Base-by-base conservation (phyloP, 352 stramenopile genomes). In the Phytophthora citricola region DNA sequence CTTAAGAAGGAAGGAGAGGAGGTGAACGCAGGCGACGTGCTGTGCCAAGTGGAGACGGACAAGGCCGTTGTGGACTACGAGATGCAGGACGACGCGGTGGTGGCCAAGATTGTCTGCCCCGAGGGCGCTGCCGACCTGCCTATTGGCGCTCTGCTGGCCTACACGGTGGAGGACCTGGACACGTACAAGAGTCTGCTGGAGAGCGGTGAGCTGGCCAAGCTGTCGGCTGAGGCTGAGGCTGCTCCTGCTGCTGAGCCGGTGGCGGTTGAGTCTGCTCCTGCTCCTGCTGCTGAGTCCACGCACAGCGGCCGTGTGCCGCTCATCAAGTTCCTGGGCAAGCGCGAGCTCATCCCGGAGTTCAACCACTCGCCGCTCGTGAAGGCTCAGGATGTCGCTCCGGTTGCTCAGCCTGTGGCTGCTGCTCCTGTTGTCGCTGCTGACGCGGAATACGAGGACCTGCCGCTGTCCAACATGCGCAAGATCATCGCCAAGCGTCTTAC, bases 11-110 rank as follows among this genome's bases (percentile, higher is more conserved):
- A 98, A 61, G 97, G 97, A 51, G 90, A 98, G 12, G 67, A 86
- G 45, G 91, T 99, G 58, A 63, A 69, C 22, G 85, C 96, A 0
- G 97, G 97, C 36, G 93, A 98, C 73, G 89, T 98, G 22, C 75
- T 99, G 26, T 98, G 93, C 74, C 89, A 98, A 58, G 94, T 99
- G 58, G 97, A 99, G 79, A 99, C 97, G 12, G 97, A 99, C 85
- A 99, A 99, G 82, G 97, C 98, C 31, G 97, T 97, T 20, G 97
- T 99, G 41, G 97, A 99, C 79, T 99, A 98, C 75, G 97, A 99
- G 82, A 94, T 97, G 47, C 92, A 98, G 80, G 97, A 99, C 77
- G 97, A 99, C n/a, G 89, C 81, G 14, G 80, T 98, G 39, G 71
- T 99, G 53, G 97, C 95, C 41, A 97, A 97, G 78, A 98, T 99